Evolutionary conservation across 1,284 basidiomycete species (phyloP), one percentile per base, ranked within the genome.

Genomic region (Melampsora americana): DNA sequence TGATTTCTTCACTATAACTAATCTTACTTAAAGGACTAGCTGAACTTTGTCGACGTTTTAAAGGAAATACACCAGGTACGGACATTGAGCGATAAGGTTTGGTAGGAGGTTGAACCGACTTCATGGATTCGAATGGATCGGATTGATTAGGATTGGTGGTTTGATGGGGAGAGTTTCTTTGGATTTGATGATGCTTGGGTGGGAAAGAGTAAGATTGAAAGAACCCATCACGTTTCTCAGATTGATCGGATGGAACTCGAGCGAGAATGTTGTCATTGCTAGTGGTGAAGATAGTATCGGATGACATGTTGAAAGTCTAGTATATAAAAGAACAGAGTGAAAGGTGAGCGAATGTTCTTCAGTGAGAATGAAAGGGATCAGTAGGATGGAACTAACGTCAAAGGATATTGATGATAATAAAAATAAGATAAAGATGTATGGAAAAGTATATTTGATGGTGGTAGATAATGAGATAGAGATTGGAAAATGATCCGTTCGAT

Each of bases 51-150:
- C 53, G 53, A 23, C 53, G 53, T 23, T n/a, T 56, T 56, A 56
- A 23, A 56, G 53, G 53, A 28, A 56, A 56, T 7, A 56, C 53
- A 23, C 53, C 53, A 23, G 53, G 53, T 56, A 28, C 53, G 26
- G 53, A 56, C 53, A 56, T 56, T 23, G 53, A 56, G n/a, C 53
- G 53, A 28, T 56, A 56, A 5, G 53, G 53, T n/a, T 56, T 56
- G 6, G 53, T 12, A 12, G 26, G 26, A 56, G 26, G 53, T 56
- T 23, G 53, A 7, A 56, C 53, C n/a, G 26, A 23, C 1, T 23
- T n/a, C 6, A 56, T 56, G 2, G 6, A 16, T 23, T 56, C 26
- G 53, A 23, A 28, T n/a, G 26, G 26, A 56, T 23, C 7, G 20
- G 12, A 7, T 56, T 23, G 53, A 7, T 56, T 56, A 18, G 12